phyloP scores from a whole-genome alignment of 1,284 basidiomycete species.

The Veloboletus limbatus region DNA sequence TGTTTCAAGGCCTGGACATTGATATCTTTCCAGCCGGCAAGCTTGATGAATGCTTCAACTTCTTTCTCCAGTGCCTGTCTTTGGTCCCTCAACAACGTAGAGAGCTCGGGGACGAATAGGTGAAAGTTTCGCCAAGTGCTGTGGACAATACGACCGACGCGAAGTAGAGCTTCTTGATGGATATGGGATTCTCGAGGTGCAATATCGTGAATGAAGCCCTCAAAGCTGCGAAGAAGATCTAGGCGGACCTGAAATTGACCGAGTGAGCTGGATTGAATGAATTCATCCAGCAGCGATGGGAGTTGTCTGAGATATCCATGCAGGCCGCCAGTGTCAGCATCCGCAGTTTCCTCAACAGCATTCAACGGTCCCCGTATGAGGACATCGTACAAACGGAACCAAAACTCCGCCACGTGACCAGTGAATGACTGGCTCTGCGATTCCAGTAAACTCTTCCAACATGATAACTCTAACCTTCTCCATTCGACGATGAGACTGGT shows the following conservation, averaged over 20 bases:
- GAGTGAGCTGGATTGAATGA: conserved; percentile 73
- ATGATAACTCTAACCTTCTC: conserved; percentile 86
- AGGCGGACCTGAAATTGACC: conserved; percentile 82
- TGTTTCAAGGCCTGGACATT: conserved; percentile 94
- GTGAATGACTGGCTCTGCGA: conserved; percentile 64
- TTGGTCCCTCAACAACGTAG: conserved; percentile 54
- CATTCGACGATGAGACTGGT: conserved; percentile 83
- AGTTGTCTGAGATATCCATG: conserved; percentile 64
- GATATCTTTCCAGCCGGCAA: conserved; percentile 98
- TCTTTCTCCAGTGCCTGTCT: conserved; percentile 75
- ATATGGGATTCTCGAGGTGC: conserved; percentile 18
- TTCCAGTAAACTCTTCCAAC: conserved; percentile 84
- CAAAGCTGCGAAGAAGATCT: conserved; percentile 70
- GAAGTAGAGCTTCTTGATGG: conserved; percentile 38
- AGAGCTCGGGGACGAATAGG: conserved; percentile 58
- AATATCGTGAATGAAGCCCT: conserved; percentile 40
- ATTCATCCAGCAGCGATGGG: conserved; percentile 81
- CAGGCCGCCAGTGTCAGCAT: conserved; percentile 36
- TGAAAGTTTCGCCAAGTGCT: conserved; percentile 67
- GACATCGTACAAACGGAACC: conserved; percentile 90
- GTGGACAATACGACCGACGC: conserved; percentile 61
- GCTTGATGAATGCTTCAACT: conserved; percentile 82
- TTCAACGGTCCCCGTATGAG: conserved; percentile 64
- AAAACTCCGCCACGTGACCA: conserved; percentile 76
- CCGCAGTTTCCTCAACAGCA: conserved; percentile 39